Evolutionary conservation across 306 rosid species (phyloP).

Genomic region (Cicer bijugum): DNA sequence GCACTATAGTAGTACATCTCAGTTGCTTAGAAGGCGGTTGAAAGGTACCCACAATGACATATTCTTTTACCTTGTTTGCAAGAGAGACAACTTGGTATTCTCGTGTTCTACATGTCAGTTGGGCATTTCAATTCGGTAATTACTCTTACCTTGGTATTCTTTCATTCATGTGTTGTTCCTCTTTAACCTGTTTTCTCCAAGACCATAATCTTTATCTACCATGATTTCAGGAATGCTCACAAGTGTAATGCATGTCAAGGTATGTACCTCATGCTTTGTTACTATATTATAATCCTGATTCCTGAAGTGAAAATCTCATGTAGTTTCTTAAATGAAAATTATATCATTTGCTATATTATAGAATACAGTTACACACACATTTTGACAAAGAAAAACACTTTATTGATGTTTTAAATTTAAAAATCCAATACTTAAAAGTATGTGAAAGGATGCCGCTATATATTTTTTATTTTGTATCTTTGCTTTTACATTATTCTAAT

Average conservation of each 20-base stretch:
- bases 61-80: conserved; percentile 79
- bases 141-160: conserved; percentile 19
- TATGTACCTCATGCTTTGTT: conserved; percentile 43
- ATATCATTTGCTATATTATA: conserved; percentile 15
- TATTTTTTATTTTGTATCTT: conserved; percentile 19
- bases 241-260: conserved; percentile 89
- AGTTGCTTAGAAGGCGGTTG: conserved; percentile 55
- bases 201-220: conserved; percentile 41
- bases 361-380: not conserved
- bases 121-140: conserved; percentile 66
- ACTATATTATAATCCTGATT: conserved; percentile 9
- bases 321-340: conserved; percentile 29
- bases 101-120: conserved; percentile 73
- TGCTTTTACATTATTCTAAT: conserved; percentile 8
- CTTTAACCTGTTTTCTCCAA: conserved; percentile 13
- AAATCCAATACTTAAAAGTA: conserved; percentile 11
- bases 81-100: conserved; percentile 76
- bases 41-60: conserved; percentile 62
- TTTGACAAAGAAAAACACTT: not conserved
- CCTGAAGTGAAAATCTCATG: not conserved
- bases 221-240: conserved; percentile 69
- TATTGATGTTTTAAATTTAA: conserved; percentile 37
- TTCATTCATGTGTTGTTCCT: conserved; percentile 6
- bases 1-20: conserved; percentile 48
- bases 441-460: conserved; percentile 7